Conservation (phyloP, 129 eudicot genomes). For the Solidago caesia region DNA sequence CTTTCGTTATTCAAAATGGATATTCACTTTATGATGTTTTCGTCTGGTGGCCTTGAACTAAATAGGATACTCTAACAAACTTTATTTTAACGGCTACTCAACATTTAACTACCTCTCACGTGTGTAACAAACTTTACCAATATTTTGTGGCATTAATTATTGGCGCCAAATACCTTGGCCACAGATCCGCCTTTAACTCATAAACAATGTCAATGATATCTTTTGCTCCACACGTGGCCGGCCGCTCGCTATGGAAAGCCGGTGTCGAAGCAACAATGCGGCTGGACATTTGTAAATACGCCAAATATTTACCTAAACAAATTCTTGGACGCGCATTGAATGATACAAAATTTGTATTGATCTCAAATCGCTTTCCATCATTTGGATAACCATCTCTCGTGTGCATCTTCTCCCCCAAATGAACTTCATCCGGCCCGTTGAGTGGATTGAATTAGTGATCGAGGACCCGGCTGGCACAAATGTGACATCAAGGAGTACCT, state of each 20-base stretch:
- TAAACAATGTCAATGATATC: constrained; percentile 61
- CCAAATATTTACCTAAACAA: constrained; percentile 61
- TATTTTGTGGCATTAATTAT: constrained; percentile 22
- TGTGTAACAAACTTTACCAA: constrained; percentile 27
- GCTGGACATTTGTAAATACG: constrained; percentile 60
- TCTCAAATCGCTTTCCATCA: constrained; percentile 37
- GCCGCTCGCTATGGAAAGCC: constrained; percentile 44
- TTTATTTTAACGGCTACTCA: neutral
- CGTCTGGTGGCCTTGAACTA: neutral
- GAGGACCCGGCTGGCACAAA: constrained; percentile 50
- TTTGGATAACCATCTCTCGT: constrained; percentile 56
- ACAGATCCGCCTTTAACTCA: constrained; percentile 50
- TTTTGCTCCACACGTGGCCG: constrained; percentile 62
- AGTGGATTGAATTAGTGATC: constrained; percentile 57
- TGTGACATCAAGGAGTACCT: constrained; percentile 53
- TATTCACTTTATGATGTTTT: too few relatives aligned
- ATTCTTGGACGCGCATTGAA: constrained; percentile 61
- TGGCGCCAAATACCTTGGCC: constrained; percentile 46
- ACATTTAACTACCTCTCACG: neutral
- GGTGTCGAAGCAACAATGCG: constrained; percentile 57
- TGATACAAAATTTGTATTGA: constrained; percentile 20
- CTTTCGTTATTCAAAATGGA: too few relatives aligned
- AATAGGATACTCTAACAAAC: constrained; percentile 4
- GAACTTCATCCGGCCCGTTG: constrained; percentile 54
- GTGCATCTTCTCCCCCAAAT: constrained; percentile 65